Base-by-base conservation (phyloP, 495 filamentous ascomycete genomes). In the Penicillium ochrochloron region DNA sequence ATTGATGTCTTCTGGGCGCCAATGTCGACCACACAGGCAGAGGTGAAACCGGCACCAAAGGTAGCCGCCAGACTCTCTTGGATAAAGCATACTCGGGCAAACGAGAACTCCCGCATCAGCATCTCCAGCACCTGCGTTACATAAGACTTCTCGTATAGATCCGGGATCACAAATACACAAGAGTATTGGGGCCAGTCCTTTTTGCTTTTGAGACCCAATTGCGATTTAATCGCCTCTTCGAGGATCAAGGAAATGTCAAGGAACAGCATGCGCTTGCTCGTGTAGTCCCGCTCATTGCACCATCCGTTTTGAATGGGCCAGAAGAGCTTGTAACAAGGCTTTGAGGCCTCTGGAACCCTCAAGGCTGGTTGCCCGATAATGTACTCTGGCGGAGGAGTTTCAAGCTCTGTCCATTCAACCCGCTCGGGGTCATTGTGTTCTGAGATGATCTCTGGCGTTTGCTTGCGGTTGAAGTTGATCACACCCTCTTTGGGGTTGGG, bases 1-100 rank as follows among this genome's bases (percentile, higher is more conserved):
- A 99, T 92, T 2, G 96, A 97, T 4, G 95, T 98, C 82, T 99
- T 99, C 77, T 98, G 93, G 3, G 95, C 96, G 19, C 95, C 95
- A 46, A 98, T 90, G 73, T 99, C 95, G 6, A 99, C 94, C 60
- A 99, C 92, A 71, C 96, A 98, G 19, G 92, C 91, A 46, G 87
- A 91, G 6, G 92, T 93, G 69, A 93, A 97, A 2, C 96, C 95
- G 14, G 94, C 96, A n/a, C 95, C 95, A 73, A 96, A 99, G 0
- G 92, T 93, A 19, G 94, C 96, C 4, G 93, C 93, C 63, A 97
- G 82, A 62, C 92, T 96, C 77, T 99, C 95, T 70, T 99, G 95
- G 53, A 97, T 93, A 67, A 99, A 95, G 72, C 90, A 94, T 50
- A 97, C 88, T 37, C 89, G 88, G 58, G 86, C 88, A 70, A 99